These are phyloP conservation scores for Millerozyma acaciae DNA, from an alignment of 805 yeast species.

Conservation along the genomic window DNA sequence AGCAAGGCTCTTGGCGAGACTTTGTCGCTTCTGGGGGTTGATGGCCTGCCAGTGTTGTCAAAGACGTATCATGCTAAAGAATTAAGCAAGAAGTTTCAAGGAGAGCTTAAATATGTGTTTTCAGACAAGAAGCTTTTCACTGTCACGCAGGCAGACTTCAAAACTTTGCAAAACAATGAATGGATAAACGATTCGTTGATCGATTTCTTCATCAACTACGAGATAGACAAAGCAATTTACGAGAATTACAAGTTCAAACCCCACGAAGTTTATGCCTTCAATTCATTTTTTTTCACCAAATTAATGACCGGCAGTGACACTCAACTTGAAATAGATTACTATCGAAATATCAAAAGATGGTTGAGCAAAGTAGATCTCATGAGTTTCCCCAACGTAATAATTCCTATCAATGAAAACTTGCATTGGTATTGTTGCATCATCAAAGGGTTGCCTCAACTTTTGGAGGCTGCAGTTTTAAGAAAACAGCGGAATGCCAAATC, in stretches of 20 bases:
- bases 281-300: slow-evolving; percentile 79
- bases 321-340: slow-evolving; percentile 35
- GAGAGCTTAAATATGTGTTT: slow-evolving; percentile 45
- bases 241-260: slow-evolving; percentile 18
- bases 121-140: slow-evolving; percentile 51
- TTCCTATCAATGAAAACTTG: slow-evolving; percentile 75
- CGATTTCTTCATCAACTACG: slow-evolving; percentile 73
- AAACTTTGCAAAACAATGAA: slow-evolving; percentile 71
- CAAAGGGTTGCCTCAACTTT: slow-evolving; percentile 43
- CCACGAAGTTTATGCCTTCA: slow-evolving; percentile 55
- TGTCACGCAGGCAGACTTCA: slow-evolving; percentile 68
- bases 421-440: slow-evolving; percentile 91
- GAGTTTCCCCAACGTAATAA: slow-evolving; percentile 54
- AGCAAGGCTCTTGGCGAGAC: background rate
- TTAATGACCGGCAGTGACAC: slow-evolving; percentile 34
- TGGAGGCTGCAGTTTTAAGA: slow-evolving; percentile 10
- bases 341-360: slow-evolving; percentile 73
- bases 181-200: slow-evolving; percentile 90
- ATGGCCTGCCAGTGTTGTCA: too few species aligned
- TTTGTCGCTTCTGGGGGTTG: too few species aligned
- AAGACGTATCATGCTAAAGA: too few species aligned
- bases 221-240: slow-evolving; percentile 37
- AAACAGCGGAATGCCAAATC: slow-evolving; percentile 2
- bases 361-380: slow-evolving; percentile 60
- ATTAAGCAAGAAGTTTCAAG: too few species aligned